Percentiles rank a stretch among this genome's conserved stretches.
These are phyloP conservation scores for Termitomyces sp. DNA, from an alignment of 768 basidiomycete species.

Conservation along the genomic window DNA sequence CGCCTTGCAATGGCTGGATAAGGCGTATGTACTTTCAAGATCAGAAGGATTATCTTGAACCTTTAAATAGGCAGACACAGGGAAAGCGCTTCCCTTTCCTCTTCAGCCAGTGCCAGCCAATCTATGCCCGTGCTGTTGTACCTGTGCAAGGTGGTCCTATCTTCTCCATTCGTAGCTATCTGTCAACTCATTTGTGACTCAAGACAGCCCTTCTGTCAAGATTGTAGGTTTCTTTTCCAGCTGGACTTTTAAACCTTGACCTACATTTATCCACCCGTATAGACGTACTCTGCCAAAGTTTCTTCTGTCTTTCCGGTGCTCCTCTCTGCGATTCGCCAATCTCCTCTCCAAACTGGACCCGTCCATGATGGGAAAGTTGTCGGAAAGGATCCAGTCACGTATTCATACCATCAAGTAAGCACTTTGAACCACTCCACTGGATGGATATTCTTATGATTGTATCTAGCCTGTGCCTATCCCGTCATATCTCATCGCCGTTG, in stretches of 20 bases:
- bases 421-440: not conserved
- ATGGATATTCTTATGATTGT: not conserved
- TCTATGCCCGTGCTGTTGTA: conserved; percentile 75
- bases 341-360: conserved; percentile 68
- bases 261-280: not conserved
- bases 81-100: conserved; percentile 83
- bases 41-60: not conserved
- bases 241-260: not conserved
- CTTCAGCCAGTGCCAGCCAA: conserved; percentile 93
- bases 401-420: conserved; percentile 74
- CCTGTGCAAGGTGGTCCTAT: conserved; percentile 66
- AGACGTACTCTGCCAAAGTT: conserved; percentile 87
- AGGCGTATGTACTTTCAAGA: conserved; percentile 50
- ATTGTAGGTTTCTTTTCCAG: conserved; percentile 41
- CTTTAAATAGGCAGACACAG: conserved; percentile 60
- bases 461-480: conserved; percentile 89
- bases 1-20: conserved; percentile 86
- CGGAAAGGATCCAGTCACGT: conserved; percentile 71
- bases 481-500: conserved; percentile 90
- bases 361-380: conserved; percentile 71
- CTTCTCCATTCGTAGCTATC: not conserved
- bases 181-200: not conserved
- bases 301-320: conserved; percentile 80
- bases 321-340: conserved; percentile 77
- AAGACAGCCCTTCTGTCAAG: conserved; percentile 87